Evolutionary conservation across 2,329 filamentous ascomycete genomes (phyloP).

Genomic region (Hymenotorrendiella dingleyae): DNA sequence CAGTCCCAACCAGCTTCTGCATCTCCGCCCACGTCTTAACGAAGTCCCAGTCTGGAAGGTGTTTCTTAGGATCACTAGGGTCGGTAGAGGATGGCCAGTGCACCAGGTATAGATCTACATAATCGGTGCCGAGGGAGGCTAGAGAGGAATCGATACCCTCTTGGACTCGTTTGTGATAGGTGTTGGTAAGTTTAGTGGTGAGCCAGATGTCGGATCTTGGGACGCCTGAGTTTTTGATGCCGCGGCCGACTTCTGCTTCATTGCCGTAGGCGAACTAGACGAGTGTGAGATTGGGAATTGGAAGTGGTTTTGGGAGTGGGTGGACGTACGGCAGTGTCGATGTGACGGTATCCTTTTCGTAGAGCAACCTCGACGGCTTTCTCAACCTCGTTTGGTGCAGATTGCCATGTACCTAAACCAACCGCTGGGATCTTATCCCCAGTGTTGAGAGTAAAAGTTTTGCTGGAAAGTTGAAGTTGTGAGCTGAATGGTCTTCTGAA

Average conservation of each 20-base stretch:
- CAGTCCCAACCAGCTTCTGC: conserved; percentile 61
- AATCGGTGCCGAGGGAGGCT: conserved; percentile 54
- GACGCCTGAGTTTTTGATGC: conserved; percentile 61
- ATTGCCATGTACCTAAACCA: conserved; percentile 77
- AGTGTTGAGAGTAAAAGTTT: conserved; percentile 65
- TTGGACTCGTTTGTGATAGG: conserved; percentile 64
- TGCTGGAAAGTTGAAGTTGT: conserved; percentile 26
- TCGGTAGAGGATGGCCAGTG: conserved; percentile 65
- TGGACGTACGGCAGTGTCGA: conserved; percentile 49
- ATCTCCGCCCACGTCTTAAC: conserved; percentile 71
- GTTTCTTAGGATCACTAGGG: conserved; percentile 53
- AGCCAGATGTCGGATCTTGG: conserved; percentile 63
- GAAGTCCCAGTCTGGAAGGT: conserved; percentile 74
- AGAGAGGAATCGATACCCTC: conserved; percentile 57
- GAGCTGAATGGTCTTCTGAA: conserved; percentile 17
- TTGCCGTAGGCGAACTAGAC: conserved; percentile 64
- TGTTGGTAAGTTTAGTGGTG: conserved; percentile 80
- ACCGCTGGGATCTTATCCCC: conserved; percentile 73
- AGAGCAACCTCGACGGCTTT: conserved; percentile 67
- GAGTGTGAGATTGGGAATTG: conserved; percentile 3
- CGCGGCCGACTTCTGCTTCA: conserved; percentile 61
- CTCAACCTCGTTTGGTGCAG: conserved; percentile 58
- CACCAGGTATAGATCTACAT: conserved; percentile 66
- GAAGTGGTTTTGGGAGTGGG: too few species aligned
- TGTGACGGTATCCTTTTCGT: conserved; percentile 64